Evolutionary conservation across 331 rosid genomes (phyloP), one percentile per base, ranked within the genome.

Genomic region (Quercus lobata): DNA sequence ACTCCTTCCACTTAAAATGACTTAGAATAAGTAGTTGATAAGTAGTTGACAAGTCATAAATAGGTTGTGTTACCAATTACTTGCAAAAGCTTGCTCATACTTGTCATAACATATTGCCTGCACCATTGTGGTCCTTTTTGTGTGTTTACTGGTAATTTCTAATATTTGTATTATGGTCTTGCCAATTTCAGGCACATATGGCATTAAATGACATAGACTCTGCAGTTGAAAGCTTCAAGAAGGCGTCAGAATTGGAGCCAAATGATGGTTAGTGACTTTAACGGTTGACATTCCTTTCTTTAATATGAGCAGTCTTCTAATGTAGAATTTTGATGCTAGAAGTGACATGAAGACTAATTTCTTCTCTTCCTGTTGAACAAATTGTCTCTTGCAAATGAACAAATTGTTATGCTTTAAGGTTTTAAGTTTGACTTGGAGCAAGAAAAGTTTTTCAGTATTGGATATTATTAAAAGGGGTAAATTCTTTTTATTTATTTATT

Each of bases 221-320:
- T 79, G 90, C 91, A 72, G 86, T 82, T 76, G 88, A 90, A 83
- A 84, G 87, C 84, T 87, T 90, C 46, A 86, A 82, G 80, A 90
- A 80, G 82, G 93, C 93, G 29, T 79, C 82, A 58, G 90, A 85
- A 49, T 76, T 90, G 83, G 91, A 90, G 80, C 93, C 93, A 63
- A 87, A 83, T 68, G 93, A 90, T 80, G 93, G 93, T 90, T 74
- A 35, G 88, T 71, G 57, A 24, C 44, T 65, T 73, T 30, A 7
- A 29, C 18, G 22, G 58, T 56, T n/a, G 74, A 21, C 63, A 52
- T 10, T 65, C 21, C 41, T 32, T n/a, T 30, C 44, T 65, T 30
- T 65, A 65, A 65, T 65, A 27, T 17, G 46, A 19, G 19, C 22
- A 60, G 69, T 77, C 29, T 66, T 7, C 30, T 18, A 25, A 56